These are phyloP conservation scores for Pisolithus thermaeus DNA, from an alignment of 1,284 basidiomycete genomes.

Conservation along the genomic window DNA sequence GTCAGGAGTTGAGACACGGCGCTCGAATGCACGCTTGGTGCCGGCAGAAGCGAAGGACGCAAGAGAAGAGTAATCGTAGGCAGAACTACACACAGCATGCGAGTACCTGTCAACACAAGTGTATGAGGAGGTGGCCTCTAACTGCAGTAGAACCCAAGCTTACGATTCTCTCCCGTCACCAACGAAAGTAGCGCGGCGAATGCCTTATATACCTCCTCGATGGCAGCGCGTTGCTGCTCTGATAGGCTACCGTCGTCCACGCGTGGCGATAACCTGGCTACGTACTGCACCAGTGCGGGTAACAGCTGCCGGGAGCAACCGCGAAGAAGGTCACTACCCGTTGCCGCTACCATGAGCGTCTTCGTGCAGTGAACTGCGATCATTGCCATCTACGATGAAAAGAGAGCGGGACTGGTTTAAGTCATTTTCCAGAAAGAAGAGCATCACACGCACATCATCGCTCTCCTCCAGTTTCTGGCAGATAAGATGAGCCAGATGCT, in stretches of 20 bases:
- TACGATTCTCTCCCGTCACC: slow-evolving; percentile 60
- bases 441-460: slow-evolving; percentile 54
- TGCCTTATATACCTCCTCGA: slow-evolving; percentile 79
- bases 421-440: not conserved
- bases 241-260: slow-evolving; percentile 49
- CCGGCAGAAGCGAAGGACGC: slow-evolving; percentile 43
- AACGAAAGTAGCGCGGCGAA: slow-evolving; percentile 63
- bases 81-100: slow-evolving; percentile 71
- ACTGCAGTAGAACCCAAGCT: slow-evolving; percentile 7
- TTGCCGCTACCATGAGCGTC: slow-evolving; percentile 62
- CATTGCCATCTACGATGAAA: slow-evolving; percentile 54
- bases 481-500: slow-evolving; percentile 82
- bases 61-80: slow-evolving; percentile 77
- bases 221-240: slow-evolving; percentile 53
- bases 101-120: slow-evolving; percentile 43
- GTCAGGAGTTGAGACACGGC: slow-evolving; percentile 72
- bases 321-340: slow-evolving; percentile 62
- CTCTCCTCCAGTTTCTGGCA: slow-evolving; percentile 67
- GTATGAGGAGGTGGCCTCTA: not conserved
- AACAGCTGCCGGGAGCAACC: slow-evolving; percentile 71
- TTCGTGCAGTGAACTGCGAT: slow-evolving; percentile 87
- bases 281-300: slow-evolving; percentile 74
- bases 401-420: slow-evolving; percentile 1
- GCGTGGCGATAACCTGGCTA: slow-evolving; percentile 61
- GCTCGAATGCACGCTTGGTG: slow-evolving; percentile 51